Base-by-base conservation (phyloP, 805 yeast species). In the Metschnikowia aberdeeniae region DNA sequence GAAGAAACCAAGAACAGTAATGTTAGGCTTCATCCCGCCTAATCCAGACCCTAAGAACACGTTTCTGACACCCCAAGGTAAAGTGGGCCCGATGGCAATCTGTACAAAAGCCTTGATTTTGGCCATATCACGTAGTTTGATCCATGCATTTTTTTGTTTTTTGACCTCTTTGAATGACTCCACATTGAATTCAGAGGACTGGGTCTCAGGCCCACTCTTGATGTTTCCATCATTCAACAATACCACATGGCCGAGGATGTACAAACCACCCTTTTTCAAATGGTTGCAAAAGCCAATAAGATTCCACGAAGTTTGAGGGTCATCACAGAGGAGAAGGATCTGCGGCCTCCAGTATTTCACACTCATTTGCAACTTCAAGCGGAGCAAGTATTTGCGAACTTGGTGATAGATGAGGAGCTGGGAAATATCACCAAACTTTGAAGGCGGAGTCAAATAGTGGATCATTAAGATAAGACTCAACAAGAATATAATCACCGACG, bases 341-440 rank as follows among this genome's bases (percentile, higher is more conserved):
- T 93, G 99, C 0, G 99, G 99, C 55, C 99, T 75, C 99, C 99
- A 93, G 62, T 90, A 93, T 66, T 93, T 93, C 42, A 93, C 97
- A 61, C 92, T 95, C 69, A 71, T 66, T 58, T 93, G 96, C 56
- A 89, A 89, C 47, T 89, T 78, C 35, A 92, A 72, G 43, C 95
- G 73, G 48, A 93, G 67, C 36, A 89, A 68, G 59, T 93, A 93
- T 61, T 93, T 93, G 54, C 99, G 73, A 9, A 93, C 98, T 65
- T 93, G 99, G 61, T 93, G 99, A 63, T 93, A 93, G 40, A 93
- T 92, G 49, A 93, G 74, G 34, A 90, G 81, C 64, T 93, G 99
- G 3, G 98, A 90, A 20, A 93, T 97, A 65, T 93, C 99, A 30
- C 99, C 99, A 90, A 97, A 93, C 29, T 90, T 86, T 60, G 89